Conservation (phyloP, 2,329 filamentous ascomycete species). For the Cytospora schulzeri region DNA sequence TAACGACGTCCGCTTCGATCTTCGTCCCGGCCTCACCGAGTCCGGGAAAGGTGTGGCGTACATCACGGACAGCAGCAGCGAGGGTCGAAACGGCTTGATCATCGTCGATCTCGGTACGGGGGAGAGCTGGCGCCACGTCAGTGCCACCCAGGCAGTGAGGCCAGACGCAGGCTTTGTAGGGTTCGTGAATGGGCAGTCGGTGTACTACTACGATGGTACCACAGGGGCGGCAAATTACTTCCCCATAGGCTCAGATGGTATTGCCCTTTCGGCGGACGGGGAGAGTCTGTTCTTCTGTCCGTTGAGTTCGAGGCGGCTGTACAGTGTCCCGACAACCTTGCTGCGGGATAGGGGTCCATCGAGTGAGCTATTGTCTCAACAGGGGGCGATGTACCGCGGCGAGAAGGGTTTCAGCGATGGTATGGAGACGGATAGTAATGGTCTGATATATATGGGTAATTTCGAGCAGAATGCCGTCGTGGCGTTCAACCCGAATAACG, state of each 20-base stretch:
- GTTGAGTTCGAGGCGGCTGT: slow-evolving; percentile 47
- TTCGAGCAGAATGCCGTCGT: slow-evolving; percentile 52
- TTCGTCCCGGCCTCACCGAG: slow-evolving; percentile 43
- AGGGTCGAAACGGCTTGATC: slow-evolving; percentile 52
- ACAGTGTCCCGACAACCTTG: slow-evolving; percentile 41
- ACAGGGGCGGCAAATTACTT: slow-evolving; percentile 40
- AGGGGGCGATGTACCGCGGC: slow-evolving; percentile 44
- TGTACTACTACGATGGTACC: slow-evolving; percentile 44
- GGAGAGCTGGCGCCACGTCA: slow-evolving; percentile 52
- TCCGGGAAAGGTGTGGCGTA: slow-evolving; percentile 52
- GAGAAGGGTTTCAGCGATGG: slow-evolving; percentile 55
- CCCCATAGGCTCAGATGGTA: slow-evolving; percentile 52
- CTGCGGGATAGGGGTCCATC: slow-evolving; percentile 41
- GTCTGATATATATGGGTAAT: slow-evolving; percentile 51
- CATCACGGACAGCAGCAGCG: slow-evolving; percentile 52
- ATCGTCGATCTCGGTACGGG: slow-evolving; percentile 52
- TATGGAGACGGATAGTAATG: slow-evolving; percentile 53
- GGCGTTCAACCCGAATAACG: slow-evolving; percentile 44
- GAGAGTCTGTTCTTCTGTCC: slow-evolving; percentile 49
- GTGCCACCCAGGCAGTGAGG: slow-evolving; percentile 43
- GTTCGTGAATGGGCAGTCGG: slow-evolving; percentile 50
- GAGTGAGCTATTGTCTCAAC: slow-evolving; percentile 47
- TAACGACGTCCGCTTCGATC: slow-evolving; percentile 57
- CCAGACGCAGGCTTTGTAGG: slow-evolving; percentile 48
- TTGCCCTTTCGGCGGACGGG: slow-evolving; percentile 51